Conservation (phyloP, 176 grass and related monocot genomes). For the Hyparrhenia diplandra region DNA sequence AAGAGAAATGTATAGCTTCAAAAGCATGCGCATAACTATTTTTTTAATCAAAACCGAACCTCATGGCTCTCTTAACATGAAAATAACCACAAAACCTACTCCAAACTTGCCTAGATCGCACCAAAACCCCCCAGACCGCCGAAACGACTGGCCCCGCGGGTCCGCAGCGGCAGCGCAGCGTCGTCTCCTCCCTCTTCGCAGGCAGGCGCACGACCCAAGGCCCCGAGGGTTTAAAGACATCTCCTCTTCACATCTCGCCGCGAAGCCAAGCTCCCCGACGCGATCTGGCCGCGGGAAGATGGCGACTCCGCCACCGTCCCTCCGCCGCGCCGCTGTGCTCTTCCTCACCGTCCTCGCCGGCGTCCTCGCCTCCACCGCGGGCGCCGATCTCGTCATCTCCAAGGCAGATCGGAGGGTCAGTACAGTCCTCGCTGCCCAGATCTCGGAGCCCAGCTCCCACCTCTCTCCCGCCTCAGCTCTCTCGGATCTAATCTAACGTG, state of each 20-base stretch:
- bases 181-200: not conserved
- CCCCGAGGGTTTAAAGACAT: slow-evolving; percentile 47
- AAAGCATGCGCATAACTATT: too few species aligned
- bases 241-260: slow-evolving; percentile 14
- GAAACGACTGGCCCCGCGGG: too few species aligned
- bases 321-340: not conserved
- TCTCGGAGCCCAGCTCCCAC: slow-evolving; percentile 2
- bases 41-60: too few species aligned
- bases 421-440: slow-evolving; percentile 17
- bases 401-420: slow-evolving; percentile 78
- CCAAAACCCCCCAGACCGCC: too few species aligned
- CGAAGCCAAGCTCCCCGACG: not conserved
- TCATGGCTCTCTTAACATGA: too few species aligned
- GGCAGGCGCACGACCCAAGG: not conserved
- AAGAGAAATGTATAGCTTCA: too few species aligned
- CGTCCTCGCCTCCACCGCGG: slow-evolving; percentile 27
- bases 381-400: slow-evolving; percentile 80
- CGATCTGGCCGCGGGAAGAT: slow-evolving; percentile 43
- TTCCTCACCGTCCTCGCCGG: slow-evolving; percentile 10
- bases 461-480: not conserved
- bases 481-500: slow-evolving; percentile 12
- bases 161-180: not conserved
- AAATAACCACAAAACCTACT: too few species aligned
- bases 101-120: too few species aligned
- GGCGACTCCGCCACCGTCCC: slow-evolving; percentile 31